Percentiles rank a stretch among this genome's conserved stretches.
These are phyloP conservation scores for Curvularia eragrostidis DNA, from an alignment of 2,329 filamentous ascomycete genomes.

Conservation along the genomic window DNA sequence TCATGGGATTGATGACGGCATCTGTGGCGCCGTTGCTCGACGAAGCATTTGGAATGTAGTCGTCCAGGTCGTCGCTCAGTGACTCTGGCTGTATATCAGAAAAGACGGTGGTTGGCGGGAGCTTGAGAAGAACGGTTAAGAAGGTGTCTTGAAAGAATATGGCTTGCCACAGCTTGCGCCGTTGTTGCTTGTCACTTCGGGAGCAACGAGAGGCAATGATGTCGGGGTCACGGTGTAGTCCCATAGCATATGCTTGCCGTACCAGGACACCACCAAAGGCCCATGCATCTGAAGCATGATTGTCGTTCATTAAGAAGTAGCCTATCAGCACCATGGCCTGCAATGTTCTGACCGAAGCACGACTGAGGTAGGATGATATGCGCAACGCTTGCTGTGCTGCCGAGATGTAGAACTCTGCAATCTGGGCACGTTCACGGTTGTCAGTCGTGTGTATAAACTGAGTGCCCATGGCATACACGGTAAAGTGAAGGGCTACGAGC, in stretches of 20 bases:
- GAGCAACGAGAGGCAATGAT: slow-evolving; percentile 71
- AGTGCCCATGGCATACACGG: slow-evolving; percentile 78
- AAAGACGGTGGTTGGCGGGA: slow-evolving; percentile 79
- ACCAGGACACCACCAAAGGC: slow-evolving; percentile 80
- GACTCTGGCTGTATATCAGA: slow-evolving; percentile 80
- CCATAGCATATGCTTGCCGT: slow-evolving; percentile 81
- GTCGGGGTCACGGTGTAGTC: slow-evolving; percentile 79
- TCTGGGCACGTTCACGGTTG: slow-evolving; percentile 71
- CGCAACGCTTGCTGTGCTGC: slow-evolving; percentile 79
- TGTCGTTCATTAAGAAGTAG: slow-evolving; percentile 86
- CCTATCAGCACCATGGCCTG: slow-evolving; percentile 83
- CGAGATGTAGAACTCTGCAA: slow-evolving; percentile 81
- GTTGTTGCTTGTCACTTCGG: slow-evolving; percentile 76
- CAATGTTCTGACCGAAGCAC: slow-evolving; percentile 73
- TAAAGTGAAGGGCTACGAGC: slow-evolving; percentile 75
- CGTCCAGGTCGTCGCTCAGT: slow-evolving; percentile 69
- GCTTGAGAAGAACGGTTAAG: slow-evolving; percentile 75
- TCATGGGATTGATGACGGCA: slow-evolving; percentile 59
- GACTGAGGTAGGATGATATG: slow-evolving; percentile 77
- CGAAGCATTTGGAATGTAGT: slow-evolving; percentile 69
- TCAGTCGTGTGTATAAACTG: slow-evolving; percentile 71
- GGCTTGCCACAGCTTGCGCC: slow-evolving; percentile 82
- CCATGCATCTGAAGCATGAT: slow-evolving; percentile 83
- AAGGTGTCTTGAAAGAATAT: slow-evolving; percentile 83
- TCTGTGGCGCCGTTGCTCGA: slow-evolving; percentile 45